Evolutionary conservation across 78 protist genomes (phyloP).

Genomic region (Tieghemostelium lacteum): DNA sequence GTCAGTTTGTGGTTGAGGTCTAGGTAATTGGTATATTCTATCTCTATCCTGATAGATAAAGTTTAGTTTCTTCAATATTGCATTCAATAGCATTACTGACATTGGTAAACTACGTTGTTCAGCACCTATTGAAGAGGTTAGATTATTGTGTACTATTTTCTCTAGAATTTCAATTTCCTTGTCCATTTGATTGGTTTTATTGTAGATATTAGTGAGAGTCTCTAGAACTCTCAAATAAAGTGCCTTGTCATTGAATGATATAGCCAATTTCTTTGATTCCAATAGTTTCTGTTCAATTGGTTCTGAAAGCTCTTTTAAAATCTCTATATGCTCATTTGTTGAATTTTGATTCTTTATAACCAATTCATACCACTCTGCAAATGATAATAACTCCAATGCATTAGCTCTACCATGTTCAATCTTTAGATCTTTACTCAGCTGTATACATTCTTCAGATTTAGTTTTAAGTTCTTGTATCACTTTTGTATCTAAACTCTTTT

Average conservation of each 20-base stretch:
- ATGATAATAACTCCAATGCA: not conserved
- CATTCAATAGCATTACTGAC: slow-evolving; percentile 15
- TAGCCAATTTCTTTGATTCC: not conserved
- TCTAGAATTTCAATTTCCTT: slow-evolving; percentile 36
- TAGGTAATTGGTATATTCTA: slow-evolving; percentile 25
- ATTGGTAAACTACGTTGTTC: slow-evolving; percentile 20
- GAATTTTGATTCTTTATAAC: not conserved
- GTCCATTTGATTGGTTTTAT: slow-evolving; percentile 43
- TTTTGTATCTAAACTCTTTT: not conserved
- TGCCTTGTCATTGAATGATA: slow-evolving; percentile 7
- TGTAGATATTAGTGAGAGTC: slow-evolving; percentile 31
- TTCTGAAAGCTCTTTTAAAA: slow-evolving; percentile 5
- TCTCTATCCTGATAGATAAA: slow-evolving; percentile 64
- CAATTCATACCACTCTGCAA: not conserved
- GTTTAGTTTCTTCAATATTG: slow-evolving; percentile 31
- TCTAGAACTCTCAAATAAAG: slow-evolving; percentile 21
- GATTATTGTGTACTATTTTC: not conserved
- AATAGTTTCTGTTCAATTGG: slow-evolving; percentile 1
- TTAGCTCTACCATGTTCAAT: not conserved
- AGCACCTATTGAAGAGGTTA: no score
- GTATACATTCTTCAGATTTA: not conserved
- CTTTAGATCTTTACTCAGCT: not conserved
- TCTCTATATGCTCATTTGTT: not conserved
- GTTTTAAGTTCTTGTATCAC: not conserved
- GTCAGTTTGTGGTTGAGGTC: not conserved